Percentiles rank a stretch among this genome's conserved stretches.
phyloP scores from a whole-genome alignment of 257 asterid species.

The Nyctanthes arbortristis region DNA sequence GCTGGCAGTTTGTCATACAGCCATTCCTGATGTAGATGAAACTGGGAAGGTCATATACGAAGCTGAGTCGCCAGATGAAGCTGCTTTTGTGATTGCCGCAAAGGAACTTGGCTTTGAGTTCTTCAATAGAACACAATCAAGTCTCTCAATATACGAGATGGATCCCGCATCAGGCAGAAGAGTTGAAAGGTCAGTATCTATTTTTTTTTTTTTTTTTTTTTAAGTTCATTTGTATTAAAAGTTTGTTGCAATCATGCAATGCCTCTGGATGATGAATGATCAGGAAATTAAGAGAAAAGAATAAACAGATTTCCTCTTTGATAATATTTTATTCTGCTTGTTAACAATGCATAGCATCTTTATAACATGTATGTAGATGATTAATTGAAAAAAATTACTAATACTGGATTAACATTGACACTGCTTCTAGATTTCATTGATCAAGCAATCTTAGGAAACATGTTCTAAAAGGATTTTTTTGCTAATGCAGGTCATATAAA shows the following conservation, averaged over 20 bases:
- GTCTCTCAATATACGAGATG: slow-evolving; percentile 56
- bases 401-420: background rate
- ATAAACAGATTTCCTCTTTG: background rate
- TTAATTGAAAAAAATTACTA: background rate
- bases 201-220: no score
- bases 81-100: slow-evolving; percentile 78
- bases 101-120: slow-evolving; percentile 76
- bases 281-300: background rate
- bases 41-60: slow-evolving; percentile 56
- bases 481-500: slow-evolving; percentile 51
- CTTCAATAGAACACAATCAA: slow-evolving; percentile 66
- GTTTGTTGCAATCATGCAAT: background rate
- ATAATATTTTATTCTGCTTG: background rate
- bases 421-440: background rate
- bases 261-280: background rate
- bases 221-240: no score
- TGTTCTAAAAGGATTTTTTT: slow-evolving; percentile 7
- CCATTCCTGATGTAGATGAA: slow-evolving; percentile 62
- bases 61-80: slow-evolving; percentile 92
- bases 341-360: background rate
- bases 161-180: slow-evolving; percentile 47
- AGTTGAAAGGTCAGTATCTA: slow-evolving; percentile 53
- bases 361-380: background rate
- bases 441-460: background rate
- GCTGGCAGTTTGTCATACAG: slow-evolving; percentile 73